These are phyloP conservation scores for Marchantia paleacea DNA, from an alignment of 225 moss, liverwort and hornwort genomes.

Conservation along the genomic window DNA sequence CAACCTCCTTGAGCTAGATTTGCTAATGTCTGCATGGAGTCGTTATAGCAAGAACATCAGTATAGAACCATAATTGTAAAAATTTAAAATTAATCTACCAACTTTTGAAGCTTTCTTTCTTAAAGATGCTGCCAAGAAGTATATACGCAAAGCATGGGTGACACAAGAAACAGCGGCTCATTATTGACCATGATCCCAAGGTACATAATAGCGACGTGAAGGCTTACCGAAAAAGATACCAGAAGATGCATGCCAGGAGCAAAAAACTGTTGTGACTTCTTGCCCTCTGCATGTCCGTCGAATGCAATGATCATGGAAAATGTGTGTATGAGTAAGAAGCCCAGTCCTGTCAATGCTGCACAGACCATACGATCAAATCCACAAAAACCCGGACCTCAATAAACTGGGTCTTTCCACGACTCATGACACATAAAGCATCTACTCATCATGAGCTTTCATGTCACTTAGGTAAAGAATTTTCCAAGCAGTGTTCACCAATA, in stretches of 20 bases:
- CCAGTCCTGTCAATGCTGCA: conserved; percentile 79
- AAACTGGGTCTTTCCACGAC: background rate
- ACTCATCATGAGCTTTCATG: background rate
- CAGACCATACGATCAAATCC: background rate
- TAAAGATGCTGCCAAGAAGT: background rate
- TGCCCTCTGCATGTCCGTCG: conserved; percentile 62
- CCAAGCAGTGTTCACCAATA: background rate
- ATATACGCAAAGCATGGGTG: background rate
- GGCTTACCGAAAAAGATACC: conserved; percentile 72
- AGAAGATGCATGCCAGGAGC: conserved; percentile 83
- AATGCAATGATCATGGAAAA: conserved; percentile 94
- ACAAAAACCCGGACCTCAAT: background rate
- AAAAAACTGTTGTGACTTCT: conserved; percentile 67
- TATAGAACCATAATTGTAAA: background rate
- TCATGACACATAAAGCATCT: background rate
- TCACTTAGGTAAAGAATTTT: background rate
- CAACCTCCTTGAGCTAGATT: conserved; percentile 70
- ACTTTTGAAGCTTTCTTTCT: background rate
- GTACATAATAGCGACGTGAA: background rate
- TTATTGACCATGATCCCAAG: background rate
- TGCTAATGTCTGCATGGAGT: conserved; percentile 56
- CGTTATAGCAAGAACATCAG: background rate
- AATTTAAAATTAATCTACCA: background rate
- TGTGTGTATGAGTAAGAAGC: conserved; percentile 79
- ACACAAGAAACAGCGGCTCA: background rate